phyloP scores from a whole-genome alignment of 2,329 filamentous ascomycete species.

The Fusarium caatingaense region DNA sequence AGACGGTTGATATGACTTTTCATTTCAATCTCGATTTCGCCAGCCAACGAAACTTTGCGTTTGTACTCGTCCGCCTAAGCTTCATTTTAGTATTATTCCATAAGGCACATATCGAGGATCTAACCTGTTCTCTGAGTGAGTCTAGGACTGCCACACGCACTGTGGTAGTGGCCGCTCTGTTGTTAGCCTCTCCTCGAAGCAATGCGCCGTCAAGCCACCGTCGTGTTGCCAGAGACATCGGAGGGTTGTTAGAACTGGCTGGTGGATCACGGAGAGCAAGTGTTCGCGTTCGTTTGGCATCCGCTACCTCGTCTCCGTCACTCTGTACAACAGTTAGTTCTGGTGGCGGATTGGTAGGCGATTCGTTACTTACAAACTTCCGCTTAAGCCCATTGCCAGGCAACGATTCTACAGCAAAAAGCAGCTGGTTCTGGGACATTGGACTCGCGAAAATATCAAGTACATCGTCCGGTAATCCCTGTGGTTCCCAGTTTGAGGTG shows the following conservation, averaged over 20 bases:
- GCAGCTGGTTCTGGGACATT: conserved; percentile 51
- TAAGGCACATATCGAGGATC: background rate
- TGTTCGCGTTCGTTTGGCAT: conserved; percentile 47
- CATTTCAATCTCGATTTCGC: conserved; percentile 51
- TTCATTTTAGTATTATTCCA: conserved; percentile 29
- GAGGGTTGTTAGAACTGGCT: conserved; percentile 45
- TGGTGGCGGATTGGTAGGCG: background rate
- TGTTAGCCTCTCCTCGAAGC: conserved; percentile 16
- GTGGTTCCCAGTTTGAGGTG: conserved; percentile 59
- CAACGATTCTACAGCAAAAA: conserved; percentile 27
- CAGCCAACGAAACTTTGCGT: conserved; percentile 41
- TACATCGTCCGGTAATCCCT: conserved; percentile 60
- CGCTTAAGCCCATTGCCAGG: conserved; percentile 57
- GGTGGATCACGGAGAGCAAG: conserved; percentile 37
- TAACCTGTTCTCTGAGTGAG: conserved; percentile 54
- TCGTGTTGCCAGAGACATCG: conserved; percentile 50
- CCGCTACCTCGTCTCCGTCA: conserved; percentile 52
- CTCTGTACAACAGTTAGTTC: conserved; percentile 5
- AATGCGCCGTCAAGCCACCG: conserved; percentile 45
- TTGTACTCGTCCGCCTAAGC: conserved; percentile 48
- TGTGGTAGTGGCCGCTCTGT: conserved; percentile 40
- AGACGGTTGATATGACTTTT: conserved; percentile 57
- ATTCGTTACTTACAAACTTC: conserved; percentile 56
- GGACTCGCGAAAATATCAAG: conserved; percentile 60
- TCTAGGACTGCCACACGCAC: conserved; percentile 54